Evolutionary conservation across 495 filamentous ascomycete genomes (phyloP).

Genomic region (Neurospora sp.): DNA sequence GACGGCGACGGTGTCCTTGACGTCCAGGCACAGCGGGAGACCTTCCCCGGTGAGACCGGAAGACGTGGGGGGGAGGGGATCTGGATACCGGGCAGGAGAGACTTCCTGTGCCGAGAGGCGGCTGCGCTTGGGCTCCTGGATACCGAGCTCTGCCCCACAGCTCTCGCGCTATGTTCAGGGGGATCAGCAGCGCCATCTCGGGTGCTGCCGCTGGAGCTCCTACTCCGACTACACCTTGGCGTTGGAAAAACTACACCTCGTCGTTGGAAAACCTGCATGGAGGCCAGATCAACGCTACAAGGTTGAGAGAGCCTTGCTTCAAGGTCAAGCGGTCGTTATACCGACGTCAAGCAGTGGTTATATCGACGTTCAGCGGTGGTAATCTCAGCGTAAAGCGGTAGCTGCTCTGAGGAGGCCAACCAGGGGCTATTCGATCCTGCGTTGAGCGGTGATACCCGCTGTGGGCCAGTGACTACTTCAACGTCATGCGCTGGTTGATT

Average conservation of each 20-base stretch:
- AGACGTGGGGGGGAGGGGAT: background rate
- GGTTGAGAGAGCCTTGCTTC: background rate
- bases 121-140: background rate
- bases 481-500: background rate
- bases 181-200: background rate
- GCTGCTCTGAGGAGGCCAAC: background rate
- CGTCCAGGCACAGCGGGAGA: accelerated
- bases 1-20: background rate
- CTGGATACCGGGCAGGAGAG: background rate
- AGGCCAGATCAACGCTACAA: background rate
- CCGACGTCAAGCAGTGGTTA: background rate
- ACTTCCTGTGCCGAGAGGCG: background rate
- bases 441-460: background rate
- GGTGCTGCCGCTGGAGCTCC: background rate
- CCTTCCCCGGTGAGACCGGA: background rate
- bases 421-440: background rate
- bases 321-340: too few species aligned
- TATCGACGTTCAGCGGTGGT: background rate
- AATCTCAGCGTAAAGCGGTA: background rate
- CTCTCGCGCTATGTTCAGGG: background rate
- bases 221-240: background rate
- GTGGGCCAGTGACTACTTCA: background rate
- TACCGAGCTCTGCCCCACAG: background rate
- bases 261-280: background rate
- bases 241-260: background rate